Base-by-base conservation (phyloP, 805 yeast species). In the Kluyveromyces aestuarii region DNA sequence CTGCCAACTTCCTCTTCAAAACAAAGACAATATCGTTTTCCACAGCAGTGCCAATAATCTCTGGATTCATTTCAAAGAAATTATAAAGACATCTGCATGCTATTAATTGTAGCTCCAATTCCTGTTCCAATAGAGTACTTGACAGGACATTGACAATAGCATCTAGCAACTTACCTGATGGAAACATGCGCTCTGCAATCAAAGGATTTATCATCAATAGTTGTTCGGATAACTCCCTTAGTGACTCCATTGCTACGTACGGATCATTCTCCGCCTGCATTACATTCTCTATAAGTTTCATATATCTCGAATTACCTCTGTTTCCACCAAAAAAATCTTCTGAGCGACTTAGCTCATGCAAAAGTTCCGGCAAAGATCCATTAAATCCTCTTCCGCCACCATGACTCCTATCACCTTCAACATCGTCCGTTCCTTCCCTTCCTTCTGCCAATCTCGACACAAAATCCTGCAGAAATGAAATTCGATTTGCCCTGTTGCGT, bases 71-170 rank as follows among this genome's bases (percentile, higher is more conserved):
- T 60, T 88, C 96, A 48, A 88, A 67, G 41, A 90, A 68, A 61
- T 88, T 90, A 62, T 85, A 84, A 16, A 90, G 68, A 59, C 96
- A 86, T 44, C 96, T 76, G 58, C 95, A 86, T 0, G 95, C 83
- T 38, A 85, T 82, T 41, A 91, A 67, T 58, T 85, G 91, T n/a
- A 90, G 61, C 59, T 91, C 96, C 44, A 87, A 68, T 53, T 84
- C 84, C 18, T 79, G 85, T 27, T 72, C 75, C 44, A 80, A 73
- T 6, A 57, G 40, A 0, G 87, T 82, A 51, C 79, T 81, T 14
- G 72, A 71, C 60, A 91, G 67, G 8, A 88, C 73, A 2, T 65
- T 63, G 0, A 84, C 77, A 41, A 90, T 64, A 14, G 75, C 74
- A 30, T 69, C 70, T 0, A 85, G 69, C 21, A 88, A 61, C 46